These are phyloP conservation scores for Phaeosphaeria sp. DNA, from an alignment of 2,329 filamentous ascomycete genomes.

Conservation along the genomic window DNA sequence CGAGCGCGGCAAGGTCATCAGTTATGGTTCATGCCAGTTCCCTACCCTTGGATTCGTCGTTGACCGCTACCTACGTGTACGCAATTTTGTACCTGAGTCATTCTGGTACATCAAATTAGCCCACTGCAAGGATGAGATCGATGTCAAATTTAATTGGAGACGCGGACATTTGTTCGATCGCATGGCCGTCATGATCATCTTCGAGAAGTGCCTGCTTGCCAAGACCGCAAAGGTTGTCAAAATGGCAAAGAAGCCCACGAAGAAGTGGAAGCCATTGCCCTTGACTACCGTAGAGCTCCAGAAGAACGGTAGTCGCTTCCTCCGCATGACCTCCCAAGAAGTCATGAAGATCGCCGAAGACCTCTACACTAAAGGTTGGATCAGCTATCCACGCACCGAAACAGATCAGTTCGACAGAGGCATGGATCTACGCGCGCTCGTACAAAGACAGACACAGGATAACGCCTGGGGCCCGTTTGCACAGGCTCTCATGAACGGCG, in stretches of 20 bases:
- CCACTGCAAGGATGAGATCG: slow-evolving; percentile 77
- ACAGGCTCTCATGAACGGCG: slow-evolving; percentile 73
- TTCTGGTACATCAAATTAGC: slow-evolving; percentile 93
- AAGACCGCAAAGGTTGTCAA: slow-evolving; percentile 81
- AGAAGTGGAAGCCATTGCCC: slow-evolving; percentile 91
- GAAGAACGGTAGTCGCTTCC: slow-evolving; percentile 88
- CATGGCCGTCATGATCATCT: slow-evolving; percentile 78
- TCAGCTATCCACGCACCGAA: slow-evolving; percentile 96
- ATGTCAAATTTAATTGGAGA: slow-evolving; percentile 84
- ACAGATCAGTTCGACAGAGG: slow-evolving; percentile 93
- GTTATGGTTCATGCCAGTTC: slow-evolving; percentile 97
- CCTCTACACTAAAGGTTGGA: slow-evolving; percentile 92
- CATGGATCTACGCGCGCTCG: slow-evolving; percentile 80
- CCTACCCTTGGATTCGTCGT: slow-evolving; percentile 97
- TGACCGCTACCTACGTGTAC: slow-evolving; percentile 90
- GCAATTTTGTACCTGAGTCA: slow-evolving; percentile 88
- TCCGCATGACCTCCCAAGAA: slow-evolving; percentile 88
- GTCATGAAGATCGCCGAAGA: slow-evolving; percentile 87
- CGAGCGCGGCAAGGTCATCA: slow-evolving; percentile 68
- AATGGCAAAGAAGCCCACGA: slow-evolving; percentile 88
- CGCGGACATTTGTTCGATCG: slow-evolving; percentile 87
- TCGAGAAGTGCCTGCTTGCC: slow-evolving; percentile 81
- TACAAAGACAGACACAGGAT: slow-evolving; percentile 84
- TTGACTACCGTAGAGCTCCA: slow-evolving; percentile 96
- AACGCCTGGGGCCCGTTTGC: slow-evolving; percentile 81